Conservation (phyloP, 768 basidiomycete species). For the Royoungia palumana region DNA sequence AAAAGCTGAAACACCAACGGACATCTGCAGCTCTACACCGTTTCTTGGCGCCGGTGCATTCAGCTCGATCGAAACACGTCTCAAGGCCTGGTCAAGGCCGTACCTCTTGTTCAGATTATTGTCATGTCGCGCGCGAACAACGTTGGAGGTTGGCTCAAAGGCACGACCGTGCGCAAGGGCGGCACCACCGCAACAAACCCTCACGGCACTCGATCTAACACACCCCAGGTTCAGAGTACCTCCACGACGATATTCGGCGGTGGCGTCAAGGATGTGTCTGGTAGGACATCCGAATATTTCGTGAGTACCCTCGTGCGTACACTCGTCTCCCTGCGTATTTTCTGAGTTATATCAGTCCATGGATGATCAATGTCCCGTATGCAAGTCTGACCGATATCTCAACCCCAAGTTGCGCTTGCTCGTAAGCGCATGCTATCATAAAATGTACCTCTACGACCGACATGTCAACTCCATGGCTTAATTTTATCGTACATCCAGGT, state of each 20-base stretch:
- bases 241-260: conserved; percentile 75
- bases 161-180: conserved; percentile 72
- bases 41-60: background rate
- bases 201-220: conserved; percentile 55
- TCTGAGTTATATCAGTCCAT: conserved; percentile 51
- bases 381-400: conserved; percentile 93
- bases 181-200: conserved; percentile 41
- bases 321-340: background rate
- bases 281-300: conserved; percentile 76
- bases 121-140: conserved; percentile 33
- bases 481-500: conserved; percentile 53
- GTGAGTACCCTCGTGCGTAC: conserved; percentile 42
- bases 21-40: background rate
- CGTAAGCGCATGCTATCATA: conserved; percentile 97
- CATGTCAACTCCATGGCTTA: conserved; percentile 7
- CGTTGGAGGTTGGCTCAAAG: conserved; percentile 56
- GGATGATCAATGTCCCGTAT: conserved; percentile 96
- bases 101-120: background rate
- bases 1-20: background rate
- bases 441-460: conserved; percentile 62
- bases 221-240: conserved; percentile 68
- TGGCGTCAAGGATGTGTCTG: conserved; percentile 83
- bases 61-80: conserved; percentile 12
- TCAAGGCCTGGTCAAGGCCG: background rate
- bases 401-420: conserved; percentile 92